Evolutionary conservation across 2,329 filamentous ascomycete genomes (phyloP), one percentile per base, ranked within the genome.

Genomic region (Penicillium sp.): DNA sequence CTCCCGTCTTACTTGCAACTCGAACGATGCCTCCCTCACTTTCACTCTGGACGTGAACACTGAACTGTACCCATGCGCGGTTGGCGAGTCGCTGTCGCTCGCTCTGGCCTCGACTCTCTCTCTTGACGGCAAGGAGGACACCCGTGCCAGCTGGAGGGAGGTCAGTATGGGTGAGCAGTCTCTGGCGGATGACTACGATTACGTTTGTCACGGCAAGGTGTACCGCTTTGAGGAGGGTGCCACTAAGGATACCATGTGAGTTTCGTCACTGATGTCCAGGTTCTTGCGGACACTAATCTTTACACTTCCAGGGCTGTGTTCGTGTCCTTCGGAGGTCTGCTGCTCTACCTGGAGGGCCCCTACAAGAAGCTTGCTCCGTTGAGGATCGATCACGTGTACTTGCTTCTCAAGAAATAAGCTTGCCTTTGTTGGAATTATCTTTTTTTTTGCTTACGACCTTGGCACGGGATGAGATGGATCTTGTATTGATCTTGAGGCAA

Each of bases 281-380:
- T 19, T 45, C 4, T 15, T 37, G 31, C 26, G 7, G 29, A 28
- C 21, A 38, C 49, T 56, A 32, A 56, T 35, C 10, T 45, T 9
- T 7, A 21, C 7, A 19, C 34, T n/a, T 54, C 13, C 60, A 97
- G 91, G 68, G 94, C 95, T 69, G 88, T 89, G 26, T 98, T 91
- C 71, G 79, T 94, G 60, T 95, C 89, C 1, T 98, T 96, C 63
- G 93, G 93, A 42, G 93, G 93, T 7, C 75, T 98, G 57, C 73
- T 98, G 62, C 84, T 97, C 73, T 88, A 85, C 62, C 78, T 98
- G 49, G 87, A 95, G 64, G 93, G 94, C 6, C 93, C 93, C 2
- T 93, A 95, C 71, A 94, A 93, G 77, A 96, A 95, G 76, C 81
- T 98, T 55, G 94, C 87, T 31, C 86, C 89, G 26, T 73, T 98